Base-by-base conservation (phyloP, 1,284 basidiomycete species). In the Porodaedalea pini region DNA sequence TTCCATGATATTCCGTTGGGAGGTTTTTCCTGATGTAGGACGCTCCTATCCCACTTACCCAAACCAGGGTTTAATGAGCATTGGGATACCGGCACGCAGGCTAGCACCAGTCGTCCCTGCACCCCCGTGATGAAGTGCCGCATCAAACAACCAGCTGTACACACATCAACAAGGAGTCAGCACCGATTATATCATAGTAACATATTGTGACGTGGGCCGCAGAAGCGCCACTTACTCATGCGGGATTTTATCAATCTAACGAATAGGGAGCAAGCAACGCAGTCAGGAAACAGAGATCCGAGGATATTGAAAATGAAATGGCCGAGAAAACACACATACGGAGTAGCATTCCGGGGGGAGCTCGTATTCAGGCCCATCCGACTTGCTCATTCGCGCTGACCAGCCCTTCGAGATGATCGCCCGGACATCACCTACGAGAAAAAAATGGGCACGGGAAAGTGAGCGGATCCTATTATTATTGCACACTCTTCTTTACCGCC, bases 401-500 rank as follows among this genome's bases (percentile, higher is more conserved):
- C 90, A 92, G 21, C 90, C 90, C 67, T 88, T 88, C 17, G 83
- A 85, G 21, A 92, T 76, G 61, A 92, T 86, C 0, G 88, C 89
- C 29, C 85, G 75, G 1, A 89, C 86, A 61, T 76, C 76, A 62
- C 81, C 78, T 80, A n/a, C n/a, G n/a, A n/a, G n/a, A n/a, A n/a
- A n/a, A n/a, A n/a, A n/a, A n/a, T n/a, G n/a, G n/a, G n/a, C n/a
- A n/a, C n/a, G n/a, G 21, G 61, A 59, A 19, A 60, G 37, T 36
- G 15, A 45, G 27, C 29, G 7, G 32, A 34, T 17, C 29, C 11
- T 32, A 32, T 17, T 6, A 49, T 43, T 27, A 61, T 64, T 36
- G 60, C 72, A 60, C 62, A 83, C 82, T 79, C 67, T 80, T 80
- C 49, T 79, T 68, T 1, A 91, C 87, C 2, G 86, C 88, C 58